phyloP scores from a whole-genome alignment of 2,329 filamentous ascomycete genomes.

The Blastomyces parvus region DNA sequence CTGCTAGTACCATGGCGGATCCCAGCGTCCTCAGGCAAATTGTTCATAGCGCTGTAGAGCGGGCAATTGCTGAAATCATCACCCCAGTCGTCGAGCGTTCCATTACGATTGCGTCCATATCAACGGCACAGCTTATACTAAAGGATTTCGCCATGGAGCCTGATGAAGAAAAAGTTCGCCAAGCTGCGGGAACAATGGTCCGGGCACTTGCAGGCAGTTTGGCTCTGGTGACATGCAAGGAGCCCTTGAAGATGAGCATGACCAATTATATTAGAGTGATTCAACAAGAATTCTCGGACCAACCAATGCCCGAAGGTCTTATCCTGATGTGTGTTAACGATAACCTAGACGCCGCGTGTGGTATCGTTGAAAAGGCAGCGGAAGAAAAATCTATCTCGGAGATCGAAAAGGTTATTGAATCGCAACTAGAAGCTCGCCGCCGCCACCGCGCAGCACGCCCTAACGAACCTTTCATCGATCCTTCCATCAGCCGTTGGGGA shows the following conservation, averaged over 20 bases:
- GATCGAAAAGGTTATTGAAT: conserved; percentile 86
- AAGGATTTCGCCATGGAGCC: conserved; percentile 95
- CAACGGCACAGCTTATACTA: conserved; percentile 85
- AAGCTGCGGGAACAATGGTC: conserved; percentile 85
- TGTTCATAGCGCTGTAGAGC: conserved; percentile 74
- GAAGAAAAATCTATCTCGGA: conserved; percentile 88
- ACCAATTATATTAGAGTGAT: conserved; percentile 93
- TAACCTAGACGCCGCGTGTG: conserved; percentile 87
- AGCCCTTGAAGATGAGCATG: conserved; percentile 90
- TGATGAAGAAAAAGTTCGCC: conserved; percentile 76
- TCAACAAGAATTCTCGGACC: conserved; percentile 53
- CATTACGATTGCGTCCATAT: conserved; percentile 95
- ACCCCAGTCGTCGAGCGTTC: conserved; percentile 95
- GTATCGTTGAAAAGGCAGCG: conserved; percentile 88
- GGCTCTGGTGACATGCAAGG: conserved; percentile 95
- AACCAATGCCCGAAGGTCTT: conserved; percentile 81
- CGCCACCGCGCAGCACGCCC: conserved; percentile 65
- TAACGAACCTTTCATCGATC: conserved; percentile 75
- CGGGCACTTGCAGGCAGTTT: conserved; percentile 89
- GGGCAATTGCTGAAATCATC: conserved; percentile 91
- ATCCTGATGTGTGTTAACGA: conserved; percentile 99
- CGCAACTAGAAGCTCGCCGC: conserved; percentile 66
- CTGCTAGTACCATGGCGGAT: conserved; percentile 68
- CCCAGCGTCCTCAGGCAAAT: conserved; percentile 59
- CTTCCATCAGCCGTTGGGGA: conserved; percentile 77